phyloP scores from a whole-genome alignment of 305 asterid species.

The Lippia alba region DNA sequence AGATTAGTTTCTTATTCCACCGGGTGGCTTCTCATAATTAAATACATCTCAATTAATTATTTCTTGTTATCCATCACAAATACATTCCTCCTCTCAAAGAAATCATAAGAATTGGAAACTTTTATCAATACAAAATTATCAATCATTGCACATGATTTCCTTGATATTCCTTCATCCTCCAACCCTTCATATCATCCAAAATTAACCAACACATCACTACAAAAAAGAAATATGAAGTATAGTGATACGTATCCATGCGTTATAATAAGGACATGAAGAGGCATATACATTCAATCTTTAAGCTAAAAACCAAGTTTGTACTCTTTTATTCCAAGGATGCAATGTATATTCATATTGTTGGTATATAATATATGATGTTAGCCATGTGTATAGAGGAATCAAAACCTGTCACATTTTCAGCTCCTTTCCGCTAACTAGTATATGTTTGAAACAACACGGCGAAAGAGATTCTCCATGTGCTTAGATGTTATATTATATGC shows the following conservation, averaged over 20 bases:
- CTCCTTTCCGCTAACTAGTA: conserved; percentile 31
- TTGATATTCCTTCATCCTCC: conserved; percentile 23
- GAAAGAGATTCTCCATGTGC: conserved; percentile 44
- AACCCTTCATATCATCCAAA: background rate
- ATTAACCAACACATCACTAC: conserved; percentile 13
- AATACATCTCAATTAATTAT: too few species aligned
- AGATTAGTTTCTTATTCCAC: background rate
- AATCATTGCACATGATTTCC: conserved; percentile 45
- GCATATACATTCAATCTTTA: conserved; percentile 12
- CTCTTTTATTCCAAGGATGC: background rate
- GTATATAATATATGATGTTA: conserved; percentile 40
- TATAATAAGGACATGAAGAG: background rate
- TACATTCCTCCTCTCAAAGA: conserved; percentile 10
- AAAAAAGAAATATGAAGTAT: conserved; percentile 2
- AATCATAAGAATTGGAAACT: conserved; percentile 1
- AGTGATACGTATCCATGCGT: background rate
- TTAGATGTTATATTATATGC: background rate
- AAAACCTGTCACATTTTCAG: conserved; percentile 26
- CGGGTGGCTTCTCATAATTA: background rate
- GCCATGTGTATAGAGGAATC: conserved; percentile 49
- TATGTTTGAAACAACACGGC: conserved; percentile 6
- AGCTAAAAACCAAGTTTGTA: conserved; percentile 6
- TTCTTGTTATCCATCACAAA: background rate
- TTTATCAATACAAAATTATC: conserved; percentile 25
- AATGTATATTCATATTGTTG: background rate